phyloP scores from a whole-genome alignment of 2,329 filamentous ascomycete genomes.

The Endocalyx cinctus region DNA sequence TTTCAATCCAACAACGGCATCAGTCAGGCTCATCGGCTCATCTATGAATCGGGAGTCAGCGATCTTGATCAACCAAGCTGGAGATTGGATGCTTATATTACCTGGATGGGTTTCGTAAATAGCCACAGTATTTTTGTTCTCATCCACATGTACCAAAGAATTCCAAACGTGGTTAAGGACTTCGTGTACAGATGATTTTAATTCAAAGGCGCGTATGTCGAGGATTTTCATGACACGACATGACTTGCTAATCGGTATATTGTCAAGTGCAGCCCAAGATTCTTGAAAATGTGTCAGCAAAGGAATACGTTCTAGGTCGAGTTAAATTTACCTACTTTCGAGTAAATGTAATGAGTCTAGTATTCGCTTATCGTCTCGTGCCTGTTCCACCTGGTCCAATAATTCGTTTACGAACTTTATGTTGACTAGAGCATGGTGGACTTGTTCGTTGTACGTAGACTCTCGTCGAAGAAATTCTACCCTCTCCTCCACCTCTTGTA shows the following conservation, averaged over 20 bases:
- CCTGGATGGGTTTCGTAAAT: too few relatives aligned
- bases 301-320: not conserved
- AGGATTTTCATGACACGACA: slow-evolving; percentile 63
- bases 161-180: slow-evolving; percentile 69
- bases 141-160: slow-evolving; percentile 59
- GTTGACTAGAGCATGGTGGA: slow-evolving; percentile 44
- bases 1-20: slow-evolving; percentile 52
- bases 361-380: slow-evolving; percentile 49
- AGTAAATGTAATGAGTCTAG: slow-evolving; percentile 54
- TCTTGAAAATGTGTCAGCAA: slow-evolving; percentile 33
- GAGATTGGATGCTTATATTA: too few relatives aligned
- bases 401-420: slow-evolving; percentile 57
- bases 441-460: slow-evolving; percentile 54
- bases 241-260: slow-evolving; percentile 56
- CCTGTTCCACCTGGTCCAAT: slow-evolving; percentile 56
- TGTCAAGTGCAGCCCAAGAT: slow-evolving; percentile 53
- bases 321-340: slow-evolving; percentile 40
- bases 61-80: too few relatives aligned
- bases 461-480: slow-evolving; percentile 55
- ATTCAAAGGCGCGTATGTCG: slow-evolving; percentile 57
- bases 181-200: slow-evolving; percentile 63
- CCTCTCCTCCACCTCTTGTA: slow-evolving; percentile 49
- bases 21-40: slow-evolving; percentile 47
- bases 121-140: slow-evolving; percentile 47
- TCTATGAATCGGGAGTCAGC: too few relatives aligned